Evolutionary conservation across 73 alveolate species (phyloP).

Genomic region (Paramecium sexaurelia): DNA sequence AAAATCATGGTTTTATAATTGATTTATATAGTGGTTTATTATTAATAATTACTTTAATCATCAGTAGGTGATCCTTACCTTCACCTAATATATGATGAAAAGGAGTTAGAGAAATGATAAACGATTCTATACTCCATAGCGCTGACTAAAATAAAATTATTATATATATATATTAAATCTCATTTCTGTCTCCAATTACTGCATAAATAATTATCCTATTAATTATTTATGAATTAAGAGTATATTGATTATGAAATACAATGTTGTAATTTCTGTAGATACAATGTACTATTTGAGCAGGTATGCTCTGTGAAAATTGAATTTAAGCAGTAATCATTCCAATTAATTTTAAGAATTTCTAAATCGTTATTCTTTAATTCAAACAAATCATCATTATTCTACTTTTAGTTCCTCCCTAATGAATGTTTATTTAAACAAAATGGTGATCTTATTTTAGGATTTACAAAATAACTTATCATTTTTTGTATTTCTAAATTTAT

Average conservation of each 20-base stretch:
- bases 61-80: conserved; percentile 67
- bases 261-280: not conserved
- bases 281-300: not conserved
- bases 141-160: not conserved
- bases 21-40: not conserved
- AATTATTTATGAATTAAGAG: not conserved
- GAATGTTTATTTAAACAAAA: not conserved
- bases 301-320: not conserved
- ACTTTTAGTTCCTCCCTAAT: not conserved
- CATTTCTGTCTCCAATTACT: not conserved
- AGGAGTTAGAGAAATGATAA: conserved; percentile 45
- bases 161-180: not conserved
- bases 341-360: not conserved
- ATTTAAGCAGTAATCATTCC: conserved; percentile 33
- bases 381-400: not conserved
- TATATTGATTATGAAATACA: not conserved
- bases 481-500: not conserved
- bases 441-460: conserved; percentile 31
- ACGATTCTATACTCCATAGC: not conserved
- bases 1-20: not conserved
- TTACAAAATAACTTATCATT: not conserved
- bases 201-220: not conserved
- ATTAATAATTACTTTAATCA: not conserved
- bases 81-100: conserved; percentile 46
- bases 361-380: too few relatives aligned